Percentiles rank a stretch among this genome's conserved stretches.
These are phyloP conservation scores for Pseudonitzschia multiseries DNA, from an alignment of 108 stramenopile species.

Conservation along the genomic window DNA sequence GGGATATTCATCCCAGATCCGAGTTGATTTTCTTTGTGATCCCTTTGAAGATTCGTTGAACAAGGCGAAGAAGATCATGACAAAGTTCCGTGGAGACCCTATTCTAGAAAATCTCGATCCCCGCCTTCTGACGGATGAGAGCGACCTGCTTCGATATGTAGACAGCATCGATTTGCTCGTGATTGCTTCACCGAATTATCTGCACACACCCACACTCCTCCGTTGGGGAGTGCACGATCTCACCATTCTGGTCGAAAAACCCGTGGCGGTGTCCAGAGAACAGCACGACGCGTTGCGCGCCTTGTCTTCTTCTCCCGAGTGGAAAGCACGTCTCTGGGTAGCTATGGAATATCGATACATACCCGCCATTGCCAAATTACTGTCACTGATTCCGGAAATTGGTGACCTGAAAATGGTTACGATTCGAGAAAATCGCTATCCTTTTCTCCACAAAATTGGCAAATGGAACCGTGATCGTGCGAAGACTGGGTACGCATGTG, in stretches of 20 bases:
- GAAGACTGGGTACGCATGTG: conserved; percentile 60
- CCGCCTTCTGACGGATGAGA: conserved; percentile 50
- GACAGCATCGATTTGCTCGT: conserved; percentile 75
- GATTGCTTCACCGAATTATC: conserved; percentile 78
- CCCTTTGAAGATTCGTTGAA: conserved; percentile 55
- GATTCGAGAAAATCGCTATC: conserved; percentile 84
- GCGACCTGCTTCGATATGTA: conserved; percentile 56
- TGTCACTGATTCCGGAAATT: conserved; percentile 61
- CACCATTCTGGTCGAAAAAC: conserved; percentile 77
- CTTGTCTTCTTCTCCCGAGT: conserved; percentile 32
- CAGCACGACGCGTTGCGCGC: conserved; percentile 54
- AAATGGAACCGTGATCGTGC: conserved; percentile 76
- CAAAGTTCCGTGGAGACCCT: conserved; percentile 28
- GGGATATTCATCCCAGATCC: conserved; percentile 56
- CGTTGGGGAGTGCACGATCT: conserved; percentile 67
- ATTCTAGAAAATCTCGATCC: conserved; percentile 27
- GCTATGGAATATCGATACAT: conserved; percentile 91
- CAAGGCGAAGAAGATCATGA: conserved; percentile 36
- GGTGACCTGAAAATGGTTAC: conserved; percentile 80
- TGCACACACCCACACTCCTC: conserved; percentile 71
- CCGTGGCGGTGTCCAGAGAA: conserved; percentile 71
- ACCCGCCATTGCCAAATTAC: conserved; percentile 75
- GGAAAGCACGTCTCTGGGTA: conserved; percentile 73
- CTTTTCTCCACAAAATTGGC: conserved; percentile 76
- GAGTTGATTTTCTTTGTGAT: conserved; percentile 76